Conservation (phyloP, 164 flowering plant genomes). For the Umbellularia californica region DNA sequence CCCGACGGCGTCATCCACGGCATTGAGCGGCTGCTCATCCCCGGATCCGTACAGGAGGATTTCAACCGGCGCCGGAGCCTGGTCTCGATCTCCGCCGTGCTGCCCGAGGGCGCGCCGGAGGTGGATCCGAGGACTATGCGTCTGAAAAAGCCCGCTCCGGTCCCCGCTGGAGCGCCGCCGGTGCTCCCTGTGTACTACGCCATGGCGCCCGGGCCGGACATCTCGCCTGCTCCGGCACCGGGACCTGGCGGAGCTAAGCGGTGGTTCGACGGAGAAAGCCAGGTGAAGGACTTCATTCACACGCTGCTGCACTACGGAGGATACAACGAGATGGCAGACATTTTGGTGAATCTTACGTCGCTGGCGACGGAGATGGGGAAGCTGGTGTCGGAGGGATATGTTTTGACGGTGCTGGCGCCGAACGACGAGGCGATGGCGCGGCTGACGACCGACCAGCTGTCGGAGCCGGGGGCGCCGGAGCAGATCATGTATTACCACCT, state of each 20-base stretch:
- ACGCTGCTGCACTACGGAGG: constrained; percentile 75
- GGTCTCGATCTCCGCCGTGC: constrained; percentile 55
- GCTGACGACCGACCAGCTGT: constrained; percentile 66
- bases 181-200: constrained; percentile 57
- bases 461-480: constrained; percentile 80
- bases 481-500: constrained; percentile 74
- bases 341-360: constrained; percentile 63
- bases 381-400: constrained; percentile 71
- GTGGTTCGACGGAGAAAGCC: constrained; percentile 59
- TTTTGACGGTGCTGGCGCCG: constrained; percentile 67
- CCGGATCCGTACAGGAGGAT: constrained; percentile 62
- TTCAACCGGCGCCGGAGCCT: constrained; percentile 62
- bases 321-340: constrained; percentile 80
- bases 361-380: constrained; percentile 71
- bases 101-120: constrained; percentile 70
- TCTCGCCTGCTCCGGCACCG: constrained; percentile 76
- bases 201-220: constrained; percentile 64
- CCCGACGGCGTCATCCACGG: constrained; percentile 86
- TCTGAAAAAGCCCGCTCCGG: constrained; percentile 48
- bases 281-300: constrained; percentile 72
- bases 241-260: constrained; percentile 66
- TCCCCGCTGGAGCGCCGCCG: constrained; percentile 54
- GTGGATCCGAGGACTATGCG: constrained; percentile 76
- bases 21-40: constrained; percentile 53
- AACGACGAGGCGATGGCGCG: constrained; percentile 84